Conservation (phyloP, 768 basidiomycete species). For the Ramaria rubella region DNA sequence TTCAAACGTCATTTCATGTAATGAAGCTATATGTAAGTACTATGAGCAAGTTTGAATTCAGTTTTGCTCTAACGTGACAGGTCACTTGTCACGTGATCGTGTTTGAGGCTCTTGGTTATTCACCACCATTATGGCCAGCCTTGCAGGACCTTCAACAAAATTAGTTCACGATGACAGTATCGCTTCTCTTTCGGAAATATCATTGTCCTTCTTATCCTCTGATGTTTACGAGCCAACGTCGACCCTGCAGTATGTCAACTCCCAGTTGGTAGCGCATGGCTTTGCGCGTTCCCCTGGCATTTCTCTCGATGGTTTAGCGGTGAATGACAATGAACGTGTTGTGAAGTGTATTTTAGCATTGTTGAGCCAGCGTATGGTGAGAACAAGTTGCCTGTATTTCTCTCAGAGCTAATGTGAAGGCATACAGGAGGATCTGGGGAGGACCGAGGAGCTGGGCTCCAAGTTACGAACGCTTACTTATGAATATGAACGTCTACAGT, state of each 20-base stretch:
- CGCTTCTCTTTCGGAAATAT: background rate
- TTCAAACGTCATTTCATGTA: too few relatives aligned
- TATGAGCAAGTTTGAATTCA: too few relatives aligned
- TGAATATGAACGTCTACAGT: conserved; percentile 68
- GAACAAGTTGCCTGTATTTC: conserved; percentile 15
- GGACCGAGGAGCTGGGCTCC: conserved; percentile 69
- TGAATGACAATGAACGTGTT: conserved; percentile 46
- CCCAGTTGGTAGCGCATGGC: conserved; percentile 79
- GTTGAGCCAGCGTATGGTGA: conserved; percentile 70
- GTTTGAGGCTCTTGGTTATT: background rate
- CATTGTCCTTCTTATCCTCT: conserved; percentile 1
- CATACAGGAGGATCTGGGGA: conserved; percentile 61
- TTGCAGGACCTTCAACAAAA: background rate
- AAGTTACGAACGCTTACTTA: conserved; percentile 73
- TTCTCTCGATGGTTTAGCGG: conserved; percentile 56
- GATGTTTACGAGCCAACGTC: conserved; percentile 33
- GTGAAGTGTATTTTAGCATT: conserved; percentile 73
- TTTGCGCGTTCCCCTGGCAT: conserved; percentile 60
- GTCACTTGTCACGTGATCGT: background rate
- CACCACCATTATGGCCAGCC: background rate
- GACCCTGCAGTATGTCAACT: conserved; percentile 71
- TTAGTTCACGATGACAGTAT: background rate
- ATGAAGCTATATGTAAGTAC: too few relatives aligned
- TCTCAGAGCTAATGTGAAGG: conserved; percentile 1
- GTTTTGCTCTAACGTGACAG: too few relatives aligned